Base-by-base conservation (phyloP, 2,329 filamentous ascomycete genomes). In the Madurella fahalii region DNA sequence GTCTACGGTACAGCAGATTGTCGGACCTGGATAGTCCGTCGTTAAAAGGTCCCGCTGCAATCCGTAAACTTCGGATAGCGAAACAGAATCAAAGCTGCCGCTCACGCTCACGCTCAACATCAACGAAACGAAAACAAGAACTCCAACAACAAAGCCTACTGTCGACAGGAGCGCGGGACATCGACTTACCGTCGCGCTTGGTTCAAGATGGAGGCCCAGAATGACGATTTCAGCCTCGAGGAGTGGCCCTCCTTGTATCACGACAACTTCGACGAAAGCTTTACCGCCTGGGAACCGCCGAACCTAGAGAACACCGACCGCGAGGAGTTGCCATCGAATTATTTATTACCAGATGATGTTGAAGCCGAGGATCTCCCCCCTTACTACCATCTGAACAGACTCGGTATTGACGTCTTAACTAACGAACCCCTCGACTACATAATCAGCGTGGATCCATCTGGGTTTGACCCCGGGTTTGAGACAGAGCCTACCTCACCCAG, bases 11-110 rank as follows among this genome's bases (percentile, higher is more conserved):
- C 12, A 52, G 50, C 43, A 52, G 50, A 52, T 47, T 52, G 50
- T 2, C 20, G 16, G 42, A 45, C 44, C 50, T 47, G 15, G 43
- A 41, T 32, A 47, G 34, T 37, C 13, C 4, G 50, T 52, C 50
- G 16, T 13, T 45, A 51, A 51, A 51, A 45, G 40, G 41, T 45
- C 49, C 16, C 40, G 49, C 32, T 37, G 18, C 49, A 16, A 44
- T 51, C 40, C 49, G 49, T 30, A 39, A 42, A 25, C 16, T 8
- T 8, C 40, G 49, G 40, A 45, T 44, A 16, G 9, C 40, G 40
- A 50, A 37, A 37, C 31, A 39, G 37, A 31, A 17, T 15, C 12
- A 17, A 44, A 45, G 18, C 40, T 40, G 15, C 34, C 17, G 49
- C 40, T 40, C 16, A 25, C 25, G 25, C 25, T 25, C 44, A 25